Base-by-base conservation (phyloP, 257 asterid species). In the Ligustrum vulgare region DNA sequence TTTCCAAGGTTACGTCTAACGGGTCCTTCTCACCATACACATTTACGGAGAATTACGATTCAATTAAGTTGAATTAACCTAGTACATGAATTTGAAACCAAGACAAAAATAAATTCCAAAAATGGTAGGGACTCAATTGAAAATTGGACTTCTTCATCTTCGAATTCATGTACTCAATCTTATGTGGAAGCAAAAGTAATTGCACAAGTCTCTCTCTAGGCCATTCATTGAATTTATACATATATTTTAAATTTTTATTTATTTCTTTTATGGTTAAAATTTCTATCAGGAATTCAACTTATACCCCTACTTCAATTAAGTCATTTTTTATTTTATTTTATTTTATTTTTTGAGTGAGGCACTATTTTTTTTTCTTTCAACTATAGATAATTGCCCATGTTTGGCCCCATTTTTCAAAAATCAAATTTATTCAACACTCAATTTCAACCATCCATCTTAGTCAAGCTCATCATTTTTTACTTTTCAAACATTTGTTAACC, bases 171-270 rank as follows among this genome's bases (percentile, higher is more conserved):
- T 45, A 73, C 68, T 82, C 69, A 25, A 75, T 82, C 69, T 79
- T 65, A 75, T 71, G 80, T 80, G 56, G 34, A 51, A 64, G 77
- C 77, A 79, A 77, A 58, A 77, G 81, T 69, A 83, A 81, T 84
- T 82, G 81, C 87, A 73, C 23, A 78, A 28, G 31, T 28, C 31
- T 28, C 64, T 28, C 64, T 56, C 28, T 56, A 6, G 31, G 9
- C 23, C 15, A 56, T 56, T 18, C 63, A 9, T 20, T 20, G 64
- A 20, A 56, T n/a, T 56, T 56, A 56, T 18, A 56, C 12, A n/a
- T 20, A 8, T 6, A 20, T 6, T 22, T 28, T 0, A 28, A 1
- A 22, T 18, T 54, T 54, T 6, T 18, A 18, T 2, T 18, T 18
- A 9, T 5, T 54, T 20, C 25, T 54, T 54, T 43, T 43, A 12